Evolutionary conservation across 768 basidiomycete genomes (phyloP), one percentile per base, ranked within the genome.

Genomic region (Cyathus striatus): DNA sequence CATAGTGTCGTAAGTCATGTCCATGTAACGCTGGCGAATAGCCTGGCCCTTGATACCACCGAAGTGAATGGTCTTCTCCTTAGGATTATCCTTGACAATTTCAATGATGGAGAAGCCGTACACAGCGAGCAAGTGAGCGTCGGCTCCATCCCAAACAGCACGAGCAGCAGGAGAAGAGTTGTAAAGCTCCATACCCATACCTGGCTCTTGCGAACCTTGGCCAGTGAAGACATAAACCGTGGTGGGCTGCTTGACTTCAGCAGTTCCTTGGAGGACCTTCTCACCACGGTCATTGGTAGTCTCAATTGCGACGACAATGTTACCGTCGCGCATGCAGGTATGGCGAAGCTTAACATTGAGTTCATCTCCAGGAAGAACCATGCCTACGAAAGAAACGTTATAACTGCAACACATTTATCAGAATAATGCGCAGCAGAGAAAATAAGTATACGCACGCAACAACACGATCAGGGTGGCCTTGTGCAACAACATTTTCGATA

Each of bases 161-260:
- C 89, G 88, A 43, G 96, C 96, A 16, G 94, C 92, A 34, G 92
- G 86, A 4, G 93, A 97, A 50, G 64, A 78, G 59, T 81, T 86
- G 76, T 97, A 99, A 2, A 99, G 78, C 51, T 97, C 94, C 93
- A 99, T 98, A 16, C 96, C 96, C 96, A 99, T 98, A 16, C 95
- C 92, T 36, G 85, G 83, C 64, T 98, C 95, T 61, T 98, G 95
- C 5, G 94, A 97, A 43, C 95, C 95, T 61, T 98, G 95, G 23
- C 95, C 95, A 30, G 95, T 98, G 75, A 98, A 98, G 52, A 96
- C 92, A 52, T 97, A 98, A 24, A 90, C 91, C 4, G 93, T 95
- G 14, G 79, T 75, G 2, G 94, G 84, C 61, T 99, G 96, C 2
- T 82, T 81, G 47, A 98, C 92, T 62, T 98, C 92, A 2, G 94